Evolutionary conservation across 495 filamentous ascomycete genomes (phyloP).

Genomic region (Penicillium cinerascens): DNA sequence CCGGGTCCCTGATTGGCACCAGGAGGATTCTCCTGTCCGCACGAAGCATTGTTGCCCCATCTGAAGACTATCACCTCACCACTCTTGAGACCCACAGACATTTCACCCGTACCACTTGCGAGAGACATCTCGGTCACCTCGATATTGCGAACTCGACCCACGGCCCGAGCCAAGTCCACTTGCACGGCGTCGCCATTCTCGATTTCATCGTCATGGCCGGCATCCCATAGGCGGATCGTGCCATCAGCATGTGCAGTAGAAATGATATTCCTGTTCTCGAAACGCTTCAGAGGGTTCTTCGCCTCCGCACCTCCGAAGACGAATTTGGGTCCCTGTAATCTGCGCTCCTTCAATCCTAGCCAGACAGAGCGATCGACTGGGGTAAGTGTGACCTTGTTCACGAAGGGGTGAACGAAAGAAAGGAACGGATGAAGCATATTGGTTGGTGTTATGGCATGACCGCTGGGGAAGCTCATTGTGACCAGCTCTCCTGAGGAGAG

Average conservation of each 20-base stretch:
- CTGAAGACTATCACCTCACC: constrained; percentile 86
- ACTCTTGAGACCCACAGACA: constrained; percentile 73
- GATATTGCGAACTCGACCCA: constrained; percentile 74
- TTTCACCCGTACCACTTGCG: constrained; percentile 72
- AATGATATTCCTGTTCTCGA: constrained; percentile 75
- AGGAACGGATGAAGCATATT: constrained; percentile 84
- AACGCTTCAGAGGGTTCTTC: constrained; percentile 62
- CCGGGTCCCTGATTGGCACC: constrained; percentile 52
- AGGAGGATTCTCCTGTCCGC: constrained; percentile 52
- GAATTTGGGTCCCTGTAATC: constrained; percentile 68
- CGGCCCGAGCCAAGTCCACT: constrained; percentile 79
- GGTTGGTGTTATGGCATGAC: constrained; percentile 83
- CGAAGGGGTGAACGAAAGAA: constrained; percentile 82
- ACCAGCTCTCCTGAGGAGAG: constrained; percentile 82
- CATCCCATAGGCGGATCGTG: constrained; percentile 83
- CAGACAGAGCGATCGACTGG: constrained; percentile 72
- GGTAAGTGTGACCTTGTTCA: constrained; percentile 63
- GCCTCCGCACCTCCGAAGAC: constrained; percentile 72
- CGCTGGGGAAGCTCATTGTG: constrained; percentile 86
- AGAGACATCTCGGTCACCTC: constrained; percentile 72
- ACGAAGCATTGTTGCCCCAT: constrained; percentile 75
- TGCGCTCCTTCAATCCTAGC: constrained; percentile 81
- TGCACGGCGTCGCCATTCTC: constrained; percentile 82
- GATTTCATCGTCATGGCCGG: constrained; percentile 84
- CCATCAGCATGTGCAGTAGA: constrained; percentile 85